Evolutionary conservation across 2,329 filamentous ascomycete genomes (phyloP).

Genomic region (Beauveria sp.): DNA sequence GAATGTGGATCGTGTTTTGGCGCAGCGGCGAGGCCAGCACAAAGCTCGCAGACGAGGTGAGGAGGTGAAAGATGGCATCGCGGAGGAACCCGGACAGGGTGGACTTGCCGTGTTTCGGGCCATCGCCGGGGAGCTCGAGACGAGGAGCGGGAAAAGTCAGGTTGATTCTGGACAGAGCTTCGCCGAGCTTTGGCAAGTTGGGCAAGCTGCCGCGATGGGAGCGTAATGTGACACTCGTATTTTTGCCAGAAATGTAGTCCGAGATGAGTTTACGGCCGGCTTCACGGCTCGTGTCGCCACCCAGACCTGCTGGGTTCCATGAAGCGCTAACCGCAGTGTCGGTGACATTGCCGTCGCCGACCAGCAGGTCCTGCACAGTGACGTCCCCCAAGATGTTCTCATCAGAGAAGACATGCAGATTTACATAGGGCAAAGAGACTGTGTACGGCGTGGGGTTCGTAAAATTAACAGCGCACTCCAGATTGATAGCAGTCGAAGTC

Average conservation of each 20-base stretch:
- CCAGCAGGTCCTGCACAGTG: conserved; percentile 52
- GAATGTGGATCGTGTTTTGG: conserved; percentile 67
- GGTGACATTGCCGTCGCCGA: conserved; percentile 65
- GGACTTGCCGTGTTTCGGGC: conserved; percentile 22
- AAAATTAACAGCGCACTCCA: conserved; percentile 69
- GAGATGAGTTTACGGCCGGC: conserved; percentile 70
- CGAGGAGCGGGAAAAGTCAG: conserved; percentile 66
- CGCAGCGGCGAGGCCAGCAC: conserved; percentile 70
- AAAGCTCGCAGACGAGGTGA: conserved; percentile 82
- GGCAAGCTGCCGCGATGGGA: conserved; percentile 69
- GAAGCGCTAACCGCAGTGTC: conserved; percentile 58
- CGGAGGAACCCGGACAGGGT: conserved; percentile 63
- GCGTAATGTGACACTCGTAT: conserved; percentile 70
- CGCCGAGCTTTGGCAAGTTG: conserved; percentile 60
- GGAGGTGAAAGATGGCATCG: conserved; percentile 77
- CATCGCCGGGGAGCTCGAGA: conserved; percentile 46
- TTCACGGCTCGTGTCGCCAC: conserved; percentile 52
- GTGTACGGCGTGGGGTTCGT: conserved; percentile 88
- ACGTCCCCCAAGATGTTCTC: conserved; percentile 69
- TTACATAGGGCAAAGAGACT: conserved; percentile 71
- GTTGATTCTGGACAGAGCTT: conserved; percentile 63
- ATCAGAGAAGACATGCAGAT: conserved; percentile 68
- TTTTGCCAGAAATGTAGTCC: conserved; percentile 79
- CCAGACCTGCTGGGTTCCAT: conserved; percentile 63
- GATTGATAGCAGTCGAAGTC: conserved; percentile 58